Evolutionary conservation across 1,284 basidiomycete genomes (phyloP), one percentile per base, ranked within the genome.

Genomic region (Schizopora paradoxa): DNA sequence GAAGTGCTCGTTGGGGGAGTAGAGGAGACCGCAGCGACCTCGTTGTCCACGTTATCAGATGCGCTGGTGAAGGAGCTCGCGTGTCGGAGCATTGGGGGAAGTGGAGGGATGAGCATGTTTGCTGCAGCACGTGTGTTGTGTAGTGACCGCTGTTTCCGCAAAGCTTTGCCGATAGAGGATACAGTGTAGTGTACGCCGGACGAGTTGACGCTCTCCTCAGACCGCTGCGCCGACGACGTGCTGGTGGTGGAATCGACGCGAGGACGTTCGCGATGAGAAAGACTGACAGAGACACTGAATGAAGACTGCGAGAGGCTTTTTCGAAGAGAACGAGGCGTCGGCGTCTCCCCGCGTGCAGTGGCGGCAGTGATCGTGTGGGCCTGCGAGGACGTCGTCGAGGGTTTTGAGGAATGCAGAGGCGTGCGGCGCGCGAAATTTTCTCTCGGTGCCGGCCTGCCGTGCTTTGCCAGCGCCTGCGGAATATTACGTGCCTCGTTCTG

Each of bases 61-160:
- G 45, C 13, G 7, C 39, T 40, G 26, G 48, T 51, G 32, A 52
- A 52, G 6, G 50, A 52, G 33, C 31, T 54, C 13, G 43, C 44
- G 41, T 54, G 52, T 38, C 52, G 35, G 13, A 54, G 35, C 14
- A 39, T 29, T 14, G 29, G 41, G 18, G 40, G 42, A 21, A 42
- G 39, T 18, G 46, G 41, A 4, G 49, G 49, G 5, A 48, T 21
- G 35, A 42, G 37, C 18, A 49, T 22, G 6, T 41, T 46, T 10
- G 39, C 48, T 13, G 43, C 16, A 8, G 41, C 41, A 23, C 45
- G 49, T 10, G 52, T 49, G 36, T 51, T 49, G 40, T 54, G 52
- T 41, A 54, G 41, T 6, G 52, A 54, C 22, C 52, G 50, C 33
- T 54, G 52, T 31, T 52, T 54, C n/a, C 51, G 33, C 28, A 53